Evolutionary conservation across 106 monocot species (phyloP), one percentile per base, ranked within the genome.

Genomic region (Allium sativum): DNA sequence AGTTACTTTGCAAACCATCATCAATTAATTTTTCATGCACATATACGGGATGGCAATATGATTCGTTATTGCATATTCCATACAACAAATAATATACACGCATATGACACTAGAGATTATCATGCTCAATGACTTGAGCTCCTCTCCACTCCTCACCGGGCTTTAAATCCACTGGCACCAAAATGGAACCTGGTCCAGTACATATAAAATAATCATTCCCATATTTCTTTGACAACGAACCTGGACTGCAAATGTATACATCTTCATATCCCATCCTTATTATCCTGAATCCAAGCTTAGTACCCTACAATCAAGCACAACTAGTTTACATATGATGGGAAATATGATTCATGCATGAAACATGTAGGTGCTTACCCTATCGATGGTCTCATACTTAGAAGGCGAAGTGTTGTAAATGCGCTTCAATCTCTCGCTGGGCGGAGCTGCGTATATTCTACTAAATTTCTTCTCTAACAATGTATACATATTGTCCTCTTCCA

Each of bases 241-340:
- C 94, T 61, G 94, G 89, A 66, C 81, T 89, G 4, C 76, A 54
- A 22, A 94, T 16, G 42, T 86, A 90, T 31, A 94, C 70, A 42
- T 94, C 94, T 4, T 94, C 94, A 53, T 77, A 94, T 14, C 94
- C 89, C 86, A 94, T 86, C 68, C 89, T 81, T 71, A 94, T 83
- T 46, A 94, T 59, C 64, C 94, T 78, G 50, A 86, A 94, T 53
- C 85, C 82, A 61, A 94, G 86, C 9, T 82, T 78, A 64, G 76
- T 94, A 14, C 76, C 76, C 94, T 94, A 81, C 57, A 64, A 16
- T 2, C 9, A 55, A 67, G 0, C 0, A 31, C 2, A 31, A 31
- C 5, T 31, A 31, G 31, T 31, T 31, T 31, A 31, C 31, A 0
- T 31, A 31, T 31, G 31, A 31, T 31, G 31, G n/a, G n/a, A n/a